These are phyloP conservation scores for Oehlia diaphana DNA, from an alignment of 192 early-diverging fungal genomes.

Conservation along the genomic window DNA sequence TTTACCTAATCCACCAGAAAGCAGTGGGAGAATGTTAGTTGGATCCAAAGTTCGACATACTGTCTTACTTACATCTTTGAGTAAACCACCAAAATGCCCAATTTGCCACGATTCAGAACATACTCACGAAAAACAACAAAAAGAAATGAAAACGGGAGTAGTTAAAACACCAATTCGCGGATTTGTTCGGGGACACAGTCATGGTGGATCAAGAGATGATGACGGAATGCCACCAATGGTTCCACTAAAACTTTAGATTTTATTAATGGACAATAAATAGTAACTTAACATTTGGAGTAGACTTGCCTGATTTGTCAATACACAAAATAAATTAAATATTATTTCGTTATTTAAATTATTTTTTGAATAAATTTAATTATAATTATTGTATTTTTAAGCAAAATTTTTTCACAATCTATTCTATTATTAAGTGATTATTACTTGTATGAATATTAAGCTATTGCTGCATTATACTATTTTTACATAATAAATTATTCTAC, in stretches of 20 bases:
- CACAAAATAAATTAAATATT: neutral
- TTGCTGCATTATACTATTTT: too few species aligned
- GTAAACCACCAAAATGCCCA: conserved; percentile 46
- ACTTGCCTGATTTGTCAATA: too few species aligned
- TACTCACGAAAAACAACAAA: conserved; percentile 20
- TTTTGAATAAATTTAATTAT: neutral
- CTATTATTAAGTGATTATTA: neutral
- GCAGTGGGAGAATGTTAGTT: conserved; percentile 29
- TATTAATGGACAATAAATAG: neutral
- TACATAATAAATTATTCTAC: too few species aligned
- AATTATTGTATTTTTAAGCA: neutral
- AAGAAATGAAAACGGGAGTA: neutral
- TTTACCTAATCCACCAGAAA: conserved; percentile 34
- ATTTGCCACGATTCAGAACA: conserved; percentile 49
- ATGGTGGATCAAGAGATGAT: conserved; percentile 8
- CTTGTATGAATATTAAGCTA: too few species aligned
- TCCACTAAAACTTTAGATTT: conserved; percentile 15
- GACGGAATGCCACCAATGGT: conserved; percentile 34
- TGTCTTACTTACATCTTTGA: conserved; percentile 43
- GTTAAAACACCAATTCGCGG: neutral
- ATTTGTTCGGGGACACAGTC: conserved; percentile 6
- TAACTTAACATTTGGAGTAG: too few species aligned
- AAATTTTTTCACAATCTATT: neutral
- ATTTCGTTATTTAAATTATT: neutral
- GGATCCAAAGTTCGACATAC: conserved; percentile 54